Conservation (phyloP, 2,329 filamentous ascomycete genomes). For the Apiospora hydei region DNA sequence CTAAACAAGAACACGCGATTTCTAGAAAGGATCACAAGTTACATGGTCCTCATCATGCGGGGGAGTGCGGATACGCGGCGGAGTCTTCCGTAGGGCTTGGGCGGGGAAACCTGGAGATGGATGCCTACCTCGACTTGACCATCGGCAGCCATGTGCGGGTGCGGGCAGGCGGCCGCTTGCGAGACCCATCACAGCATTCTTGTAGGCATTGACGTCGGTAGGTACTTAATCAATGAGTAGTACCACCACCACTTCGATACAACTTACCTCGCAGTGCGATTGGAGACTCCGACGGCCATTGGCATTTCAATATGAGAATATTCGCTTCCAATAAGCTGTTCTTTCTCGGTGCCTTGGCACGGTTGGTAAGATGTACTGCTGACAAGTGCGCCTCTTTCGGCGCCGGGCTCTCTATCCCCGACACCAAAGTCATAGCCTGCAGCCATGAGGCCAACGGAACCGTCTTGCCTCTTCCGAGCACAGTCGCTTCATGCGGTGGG, state of each 20-base stretch:
- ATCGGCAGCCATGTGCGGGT: background rate
- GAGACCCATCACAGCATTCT: no score
- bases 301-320: background rate
- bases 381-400: background rate
- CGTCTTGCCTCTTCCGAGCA: slow-evolving; percentile 26
- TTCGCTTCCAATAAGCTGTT: background rate
- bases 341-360: background rate
- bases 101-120: slow-evolving; percentile 4
- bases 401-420: slow-evolving; percentile 13
- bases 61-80: background rate
- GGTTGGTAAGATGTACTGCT: background rate
- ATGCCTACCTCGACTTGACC: background rate
- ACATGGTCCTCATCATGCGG: background rate
- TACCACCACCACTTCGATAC: background rate
- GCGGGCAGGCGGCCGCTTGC: background rate
- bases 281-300: background rate
- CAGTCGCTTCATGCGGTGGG: slow-evolving; percentile 29
- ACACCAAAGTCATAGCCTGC: slow-evolving; percentile 24
- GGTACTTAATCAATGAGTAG: background rate
- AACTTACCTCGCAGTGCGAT: background rate
- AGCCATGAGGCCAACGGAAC: slow-evolving; percentile 26
- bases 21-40: background rate
- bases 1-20: background rate
- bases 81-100: background rate
- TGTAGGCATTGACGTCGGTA: no score